Evolutionary conservation across 1,284 basidiomycete genomes (phyloP).

Genomic region (Rhodotorula sp.): DNA sequence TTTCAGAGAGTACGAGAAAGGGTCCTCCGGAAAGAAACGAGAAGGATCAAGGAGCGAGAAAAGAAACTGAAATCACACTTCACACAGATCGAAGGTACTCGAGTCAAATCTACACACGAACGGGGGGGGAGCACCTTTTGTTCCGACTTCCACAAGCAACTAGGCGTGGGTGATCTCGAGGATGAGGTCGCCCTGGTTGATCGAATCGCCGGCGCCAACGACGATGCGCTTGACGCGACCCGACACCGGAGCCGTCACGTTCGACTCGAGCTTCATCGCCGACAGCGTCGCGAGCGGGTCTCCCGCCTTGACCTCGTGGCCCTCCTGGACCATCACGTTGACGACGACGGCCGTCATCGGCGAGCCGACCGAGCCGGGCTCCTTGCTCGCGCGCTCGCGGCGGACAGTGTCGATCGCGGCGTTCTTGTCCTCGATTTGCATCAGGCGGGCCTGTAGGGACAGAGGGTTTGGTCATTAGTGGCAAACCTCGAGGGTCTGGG

Average conservation of each 20-base stretch:
- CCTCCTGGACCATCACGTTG: slow-evolving; percentile 95
- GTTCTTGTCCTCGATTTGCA: slow-evolving; percentile 90
- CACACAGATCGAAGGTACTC: background rate
- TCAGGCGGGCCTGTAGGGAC: slow-evolving; percentile 70
- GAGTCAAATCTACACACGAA: background rate
- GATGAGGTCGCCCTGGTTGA: slow-evolving; percentile 62
- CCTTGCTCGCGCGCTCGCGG: slow-evolving; percentile 86
- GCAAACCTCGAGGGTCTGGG: background rate
- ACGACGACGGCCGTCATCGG: slow-evolving; percentile 84
- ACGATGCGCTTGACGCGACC: slow-evolving; percentile 90
- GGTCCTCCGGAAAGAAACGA: background rate
- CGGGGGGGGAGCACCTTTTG: background rate
- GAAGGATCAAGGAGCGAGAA: background rate
- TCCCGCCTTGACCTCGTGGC: slow-evolving; percentile 94
- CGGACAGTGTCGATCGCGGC: slow-evolving; percentile 92
- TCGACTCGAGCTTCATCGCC: slow-evolving; percentile 79
- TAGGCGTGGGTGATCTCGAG: slow-evolving; percentile 70
- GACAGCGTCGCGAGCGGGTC: slow-evolving; percentile 59
- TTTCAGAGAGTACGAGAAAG: background rate
- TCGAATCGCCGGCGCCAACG: slow-evolving; percentile 67
- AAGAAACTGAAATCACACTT: background rate
- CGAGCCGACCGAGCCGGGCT: slow-evolving; percentile 89
- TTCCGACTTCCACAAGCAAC: background rate
- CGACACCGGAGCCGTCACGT: slow-evolving; percentile 89
- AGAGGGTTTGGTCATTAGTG: slow-evolving; percentile 57